phyloP scores from a whole-genome alignment of 805 yeast genomes.

The Clavispora santaluciae region DNA sequence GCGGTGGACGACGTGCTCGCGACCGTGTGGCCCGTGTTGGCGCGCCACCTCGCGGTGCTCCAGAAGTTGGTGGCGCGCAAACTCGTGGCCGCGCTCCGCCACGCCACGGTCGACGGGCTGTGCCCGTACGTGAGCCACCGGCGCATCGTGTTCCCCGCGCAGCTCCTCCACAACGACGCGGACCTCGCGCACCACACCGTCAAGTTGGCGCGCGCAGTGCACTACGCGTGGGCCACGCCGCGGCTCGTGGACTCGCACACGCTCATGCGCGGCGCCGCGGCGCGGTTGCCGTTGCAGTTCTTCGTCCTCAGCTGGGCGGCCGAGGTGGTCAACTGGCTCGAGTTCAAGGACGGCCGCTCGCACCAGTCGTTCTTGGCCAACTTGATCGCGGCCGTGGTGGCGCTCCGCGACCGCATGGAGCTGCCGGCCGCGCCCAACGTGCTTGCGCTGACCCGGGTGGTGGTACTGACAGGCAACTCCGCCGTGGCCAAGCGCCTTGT shows the following conservation, averaged over 20 bases:
- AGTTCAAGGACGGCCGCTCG: conserved; percentile 44
- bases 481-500: conserved; percentile 56
- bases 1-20: conserved; percentile 39
- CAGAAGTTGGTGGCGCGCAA: conserved; percentile 39
- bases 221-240: conserved; percentile 42
- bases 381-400: conserved; percentile 3
- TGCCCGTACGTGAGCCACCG: conserved; percentile 26
- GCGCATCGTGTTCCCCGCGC: conserved; percentile 34
- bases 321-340: conserved; percentile 50
- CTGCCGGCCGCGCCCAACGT: conserved; percentile 9
- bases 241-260: conserved; percentile 39
- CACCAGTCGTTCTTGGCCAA: conserved; percentile 4
- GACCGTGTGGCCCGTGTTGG: conserved; percentile 46
- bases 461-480: conserved; percentile 55
- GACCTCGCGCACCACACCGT: conserved; percentile 39
- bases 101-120: conserved; percentile 9
- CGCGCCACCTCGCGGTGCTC: conserved; percentile 33
- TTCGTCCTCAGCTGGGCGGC: conserved; percentile 47
- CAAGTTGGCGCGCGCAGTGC: conserved; percentile 33
- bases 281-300: conserved; percentile 24
- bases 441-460: conserved; percentile 42
- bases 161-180: conserved; percentile 37
- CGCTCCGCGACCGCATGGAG: not conserved
- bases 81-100: conserved; percentile 23
- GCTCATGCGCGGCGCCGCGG: conserved; percentile 22